Percentiles rank a stretch among this genome's conserved stretches.
phyloP scores from a whole-genome alignment of 495 filamentous ascomycete genomes.

The Penicillium soppii region DNA sequence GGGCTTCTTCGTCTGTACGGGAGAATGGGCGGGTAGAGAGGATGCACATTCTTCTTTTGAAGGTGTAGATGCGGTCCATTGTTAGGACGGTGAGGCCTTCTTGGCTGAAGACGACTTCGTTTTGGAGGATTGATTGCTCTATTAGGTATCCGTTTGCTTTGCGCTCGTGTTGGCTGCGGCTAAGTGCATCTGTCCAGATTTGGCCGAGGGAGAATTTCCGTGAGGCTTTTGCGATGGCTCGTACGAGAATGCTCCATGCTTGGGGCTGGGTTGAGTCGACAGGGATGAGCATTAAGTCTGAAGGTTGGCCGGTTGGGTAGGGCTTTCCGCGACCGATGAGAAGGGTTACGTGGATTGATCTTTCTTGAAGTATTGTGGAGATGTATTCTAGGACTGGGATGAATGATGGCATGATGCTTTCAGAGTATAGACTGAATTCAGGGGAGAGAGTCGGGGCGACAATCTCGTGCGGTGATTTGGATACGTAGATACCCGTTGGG shows the following conservation, averaged over 20 bases:
- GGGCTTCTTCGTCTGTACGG: slow-evolving; percentile 35
- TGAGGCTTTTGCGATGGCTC: slow-evolving; percentile 41
- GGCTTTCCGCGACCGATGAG: slow-evolving; percentile 49
- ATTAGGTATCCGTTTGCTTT: slow-evolving; percentile 54
- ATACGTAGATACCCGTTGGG: slow-evolving; percentile 41
- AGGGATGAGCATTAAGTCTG: slow-evolving; percentile 48
- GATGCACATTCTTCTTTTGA: slow-evolving; percentile 63
- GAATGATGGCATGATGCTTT: slow-evolving; percentile 39
- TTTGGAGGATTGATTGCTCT: slow-evolving; percentile 63
- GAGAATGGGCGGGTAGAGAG: slow-evolving; percentile 42
- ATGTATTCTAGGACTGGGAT: slow-evolving; percentile 51
- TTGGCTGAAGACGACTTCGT: slow-evolving; percentile 68
- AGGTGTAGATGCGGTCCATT: slow-evolving; percentile 71
- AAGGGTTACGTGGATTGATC: slow-evolving; percentile 47
- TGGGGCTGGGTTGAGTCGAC: slow-evolving; percentile 37
- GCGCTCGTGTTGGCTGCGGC: slow-evolving; percentile 37
- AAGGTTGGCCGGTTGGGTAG: slow-evolving; percentile 39
- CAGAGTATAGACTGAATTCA: slow-evolving; percentile 43
- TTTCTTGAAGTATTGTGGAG: slow-evolving; percentile 45
- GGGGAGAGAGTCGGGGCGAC: slow-evolving; percentile 47
- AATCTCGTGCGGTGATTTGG: slow-evolving; percentile 40
- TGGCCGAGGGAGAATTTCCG: slow-evolving; percentile 43
- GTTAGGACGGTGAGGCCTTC: slow-evolving; percentile 66
- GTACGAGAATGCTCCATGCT: slow-evolving; percentile 39
- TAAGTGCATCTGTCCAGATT: slow-evolving; percentile 44